Evolutionary conservation across 169 alveolate species (phyloP), one percentile per base, ranked within the genome.

Genomic region (Cryptosporidium tyzzeri): DNA sequence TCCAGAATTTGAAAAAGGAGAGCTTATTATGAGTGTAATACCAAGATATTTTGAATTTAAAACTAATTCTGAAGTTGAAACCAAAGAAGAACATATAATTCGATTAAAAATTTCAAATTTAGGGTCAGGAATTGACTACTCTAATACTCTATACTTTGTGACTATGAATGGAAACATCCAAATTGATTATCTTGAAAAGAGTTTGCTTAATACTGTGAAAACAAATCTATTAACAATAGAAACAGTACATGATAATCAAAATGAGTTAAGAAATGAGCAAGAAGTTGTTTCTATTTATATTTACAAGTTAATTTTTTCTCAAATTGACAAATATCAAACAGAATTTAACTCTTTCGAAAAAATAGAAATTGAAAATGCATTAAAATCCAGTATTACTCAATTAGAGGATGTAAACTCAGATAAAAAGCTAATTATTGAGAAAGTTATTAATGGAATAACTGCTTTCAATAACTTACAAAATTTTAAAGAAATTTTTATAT

Each of bases 401-500:
- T 7, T 26, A 23, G 37, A 55, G 37, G 3, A 41, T 9, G 9
- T 9, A 5, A 0, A 41, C 23, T 0, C 16, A 14, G 3, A 21
- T 55, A 16, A 21, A 10, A 26, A 26, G 12, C 67, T 4, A 21
- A 10, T 8, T 26, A 35, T 23, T 23, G 67, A 55, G 37, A 55
- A 21, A 0, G 67, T 55, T 26, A 26, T 55, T 2, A 26, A 10
- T 23, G 67, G 67, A 5, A 5, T 71, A 29, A 67, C 23, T 44
- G 31, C 16, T 35, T 53, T 29, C 16, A n/a, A 58, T 21, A 33
- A 55, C 7, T 26, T n/a, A n/a, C 48, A 41, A 31, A 12, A 16
- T 18, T 9, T 31, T 12, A 29, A 41, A 26, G 86, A 73, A 73
- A 73, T 73, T 51, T 73, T 58, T 12, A 1, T 73, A 59, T 29